phyloP scores from a whole-genome alignment of 202 grass and related monocot species.

The Cymbopogon flexuosus region DNA sequence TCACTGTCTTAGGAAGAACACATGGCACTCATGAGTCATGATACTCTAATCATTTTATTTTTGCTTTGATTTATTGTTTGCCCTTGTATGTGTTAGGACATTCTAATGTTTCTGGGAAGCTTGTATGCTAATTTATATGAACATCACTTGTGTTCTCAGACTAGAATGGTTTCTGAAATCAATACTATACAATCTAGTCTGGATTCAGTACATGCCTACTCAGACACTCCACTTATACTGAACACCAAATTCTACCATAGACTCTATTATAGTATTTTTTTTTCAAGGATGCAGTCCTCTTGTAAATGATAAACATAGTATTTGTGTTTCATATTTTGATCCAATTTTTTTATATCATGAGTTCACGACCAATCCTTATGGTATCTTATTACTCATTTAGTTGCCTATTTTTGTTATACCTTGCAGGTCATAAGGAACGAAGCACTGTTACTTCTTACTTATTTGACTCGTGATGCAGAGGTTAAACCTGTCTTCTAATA shows the following conservation, averaged over 20 bases:
- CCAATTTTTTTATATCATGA: not conserved
- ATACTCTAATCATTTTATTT: not conserved
- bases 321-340: not conserved
- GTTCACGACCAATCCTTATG: not conserved
- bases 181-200: slow-evolving; percentile 6
- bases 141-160: not conserved
- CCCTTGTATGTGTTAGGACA: not conserved
- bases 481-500: slow-evolving; percentile 34
- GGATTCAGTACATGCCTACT: not conserved
- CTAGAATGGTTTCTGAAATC: slow-evolving; percentile 9
- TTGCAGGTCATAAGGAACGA: slow-evolving; percentile 98
- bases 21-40: slow-evolving; percentile 12
- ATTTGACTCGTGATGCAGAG: slow-evolving; percentile 93
- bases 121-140: not conserved
- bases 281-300: slow-evolving; percentile 7
- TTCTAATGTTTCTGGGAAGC: not conserved
- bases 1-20: not conserved
- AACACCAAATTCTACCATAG: not conserved
- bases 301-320: too few species aligned
- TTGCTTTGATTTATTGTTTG: not conserved
- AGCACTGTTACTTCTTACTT: slow-evolving; percentile 92
- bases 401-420: slow-evolving; percentile 23
- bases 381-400: not conserved
- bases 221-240: not conserved
- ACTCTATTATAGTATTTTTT: not conserved